A percentile compares a stretch with the other conserved stretches of the same genome.
Conservation (phyloP, 2,329 filamentous ascomycete species). For the Akanthomyces lecanii region DNA sequence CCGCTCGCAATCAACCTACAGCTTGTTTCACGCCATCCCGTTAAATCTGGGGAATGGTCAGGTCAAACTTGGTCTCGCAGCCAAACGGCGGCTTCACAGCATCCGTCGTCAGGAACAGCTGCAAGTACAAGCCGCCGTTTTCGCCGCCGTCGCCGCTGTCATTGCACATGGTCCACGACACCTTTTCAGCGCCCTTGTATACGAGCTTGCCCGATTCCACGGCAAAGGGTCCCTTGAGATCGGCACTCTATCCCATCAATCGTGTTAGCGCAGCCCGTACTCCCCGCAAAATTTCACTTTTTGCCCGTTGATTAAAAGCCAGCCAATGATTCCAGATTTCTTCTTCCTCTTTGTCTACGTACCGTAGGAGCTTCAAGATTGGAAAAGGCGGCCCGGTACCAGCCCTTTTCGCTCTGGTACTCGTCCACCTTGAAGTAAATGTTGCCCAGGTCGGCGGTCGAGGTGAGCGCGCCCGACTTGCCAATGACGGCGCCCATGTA, state of each 20-base stretch:
- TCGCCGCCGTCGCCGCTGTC: not conserved
- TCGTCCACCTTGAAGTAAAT: constrained; percentile 15
- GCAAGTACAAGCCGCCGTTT: not conserved
- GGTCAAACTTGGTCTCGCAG: constrained; percentile 14
- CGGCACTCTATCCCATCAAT: not conserved
- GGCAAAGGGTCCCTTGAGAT: constrained; percentile 13
- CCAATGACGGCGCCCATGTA: constrained; percentile 13
- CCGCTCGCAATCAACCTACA: no score
- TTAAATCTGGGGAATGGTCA: constrained; percentile 1
- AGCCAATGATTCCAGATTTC: not conserved
- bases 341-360: not conserved
- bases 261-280: not conserved
- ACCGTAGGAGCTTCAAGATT: constrained; percentile 8
- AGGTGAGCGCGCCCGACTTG: constrained; percentile 3
- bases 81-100: not conserved
- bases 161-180: constrained; percentile 4
- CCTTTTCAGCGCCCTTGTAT: constrained; percentile 8
- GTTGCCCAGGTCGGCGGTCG: constrained; percentile 15
- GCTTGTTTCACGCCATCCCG: not conserved
- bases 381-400: constrained; percentile 15
- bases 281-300: no score
- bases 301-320: no score
- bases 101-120: constrained; percentile 5
- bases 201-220: constrained; percentile 13
- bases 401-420: constrained; percentile 11